Percentiles rank a stretch among this genome's conserved stretches.
phyloP scores from a whole-genome alignment of 1,284 basidiomycete species.

The Melampsora americana region DNA sequence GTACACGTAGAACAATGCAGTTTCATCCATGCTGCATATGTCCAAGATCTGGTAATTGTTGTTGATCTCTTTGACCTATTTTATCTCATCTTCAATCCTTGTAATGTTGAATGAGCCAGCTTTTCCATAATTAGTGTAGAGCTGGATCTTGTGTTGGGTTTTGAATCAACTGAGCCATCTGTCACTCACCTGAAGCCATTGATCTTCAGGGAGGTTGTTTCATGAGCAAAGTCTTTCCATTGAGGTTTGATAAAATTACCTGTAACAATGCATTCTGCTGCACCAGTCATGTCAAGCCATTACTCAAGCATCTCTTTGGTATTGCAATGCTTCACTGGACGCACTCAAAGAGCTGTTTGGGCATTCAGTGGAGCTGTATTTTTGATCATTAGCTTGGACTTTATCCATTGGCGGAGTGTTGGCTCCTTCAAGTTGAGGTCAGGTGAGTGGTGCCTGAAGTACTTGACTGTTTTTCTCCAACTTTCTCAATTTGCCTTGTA shows the following conservation, averaged over 20 bases:
- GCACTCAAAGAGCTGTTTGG: background rate
- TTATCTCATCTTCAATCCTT: background rate
- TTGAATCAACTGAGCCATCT: background rate
- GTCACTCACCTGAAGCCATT: background rate
- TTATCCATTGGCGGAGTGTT: background rate
- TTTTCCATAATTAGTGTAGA: constrained; percentile 1
- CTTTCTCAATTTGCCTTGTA: background rate
- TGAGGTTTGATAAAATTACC: background rate
- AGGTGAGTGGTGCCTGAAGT: background rate
- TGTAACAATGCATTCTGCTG: background rate
- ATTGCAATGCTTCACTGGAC: background rate
- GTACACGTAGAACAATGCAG: background rate
- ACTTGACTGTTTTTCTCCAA: too few relatives aligned
- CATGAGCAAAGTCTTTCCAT: background rate
- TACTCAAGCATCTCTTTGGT: background rate
- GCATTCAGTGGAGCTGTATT: background rate
- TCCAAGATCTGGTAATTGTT: background rate
- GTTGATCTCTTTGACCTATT: background rate
- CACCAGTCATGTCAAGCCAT: background rate
- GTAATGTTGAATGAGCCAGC: background rate
- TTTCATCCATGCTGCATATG: constrained; percentile 6
- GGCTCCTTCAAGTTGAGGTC: background rate
- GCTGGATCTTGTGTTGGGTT: background rate
- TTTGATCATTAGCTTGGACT: background rate
- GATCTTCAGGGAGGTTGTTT: background rate